Evolutionary conservation across 495 filamentous ascomycete genomes (phyloP).

Genomic region (Penicillium bialowiezense): DNA sequence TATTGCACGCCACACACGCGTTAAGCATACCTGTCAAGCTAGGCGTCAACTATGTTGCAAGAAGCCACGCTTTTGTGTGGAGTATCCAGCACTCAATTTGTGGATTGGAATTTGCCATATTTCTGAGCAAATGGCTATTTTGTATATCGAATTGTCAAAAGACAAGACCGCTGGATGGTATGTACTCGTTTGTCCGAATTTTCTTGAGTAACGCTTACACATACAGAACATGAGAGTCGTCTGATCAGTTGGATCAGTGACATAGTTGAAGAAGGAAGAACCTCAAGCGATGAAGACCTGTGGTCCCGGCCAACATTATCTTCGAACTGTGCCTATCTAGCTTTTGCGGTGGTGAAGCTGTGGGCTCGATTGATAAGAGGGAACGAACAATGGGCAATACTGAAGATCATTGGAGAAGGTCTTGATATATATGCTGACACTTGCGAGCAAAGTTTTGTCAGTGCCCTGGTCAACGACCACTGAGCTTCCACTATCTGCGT

Average conservation of each 20-base stretch:
- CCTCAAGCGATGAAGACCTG: constrained; percentile 15
- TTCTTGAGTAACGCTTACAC: not conserved
- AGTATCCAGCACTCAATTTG: constrained; percentile 35
- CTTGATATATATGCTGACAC: constrained; percentile 17
- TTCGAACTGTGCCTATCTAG: constrained; percentile 11
- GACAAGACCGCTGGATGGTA: constrained; percentile 13
- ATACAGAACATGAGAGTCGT: constrained; percentile 16
- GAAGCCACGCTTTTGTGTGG: constrained; percentile 32
- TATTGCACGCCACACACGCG: constrained; percentile 33
- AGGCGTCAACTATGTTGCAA: constrained; percentile 30
- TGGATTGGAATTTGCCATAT: constrained; percentile 33
- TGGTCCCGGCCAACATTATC: not conserved
- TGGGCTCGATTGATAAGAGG: constrained; percentile 21
- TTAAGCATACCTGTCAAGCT: constrained; percentile 34
- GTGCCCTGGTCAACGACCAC: not conserved
- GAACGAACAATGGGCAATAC: constrained; percentile 18
- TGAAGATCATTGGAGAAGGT: constrained; percentile 13
- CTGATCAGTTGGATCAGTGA: constrained; percentile 17
- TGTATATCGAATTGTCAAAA: constrained; percentile 6
- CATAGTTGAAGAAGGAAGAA: constrained; percentile 22
- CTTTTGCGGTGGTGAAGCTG: constrained; percentile 12
- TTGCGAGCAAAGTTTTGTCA: constrained; percentile 1
- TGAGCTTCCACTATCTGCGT: too few relatives aligned
- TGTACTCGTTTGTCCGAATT: not conserved
- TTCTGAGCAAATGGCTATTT: constrained; percentile 38